Conservation (phyloP, 306 rosid genomes). For the Cucurbita ficifolia region DNA sequence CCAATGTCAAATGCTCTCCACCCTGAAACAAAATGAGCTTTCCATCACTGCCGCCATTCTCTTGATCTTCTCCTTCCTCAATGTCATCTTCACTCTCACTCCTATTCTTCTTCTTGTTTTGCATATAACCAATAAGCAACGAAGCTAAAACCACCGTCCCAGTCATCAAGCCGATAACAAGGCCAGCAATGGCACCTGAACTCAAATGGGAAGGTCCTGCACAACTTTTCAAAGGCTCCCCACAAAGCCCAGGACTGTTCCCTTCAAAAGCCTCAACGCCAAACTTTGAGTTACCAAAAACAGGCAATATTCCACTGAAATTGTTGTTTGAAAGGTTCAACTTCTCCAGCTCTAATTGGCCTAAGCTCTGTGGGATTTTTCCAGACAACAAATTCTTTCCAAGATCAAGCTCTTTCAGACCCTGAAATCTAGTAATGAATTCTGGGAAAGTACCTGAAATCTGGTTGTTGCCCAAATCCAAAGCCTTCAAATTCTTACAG, state of each 20-base stretch:
- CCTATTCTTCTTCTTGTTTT: conserved; percentile 63
- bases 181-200: conserved; percentile 90
- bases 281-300: conserved; percentile 43
- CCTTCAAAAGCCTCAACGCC: conserved; percentile 72
- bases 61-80: conserved; percentile 65
- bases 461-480: conserved; percentile 65
- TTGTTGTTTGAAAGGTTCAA: conserved; percentile 81
- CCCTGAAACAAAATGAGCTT: conserved; percentile 85
- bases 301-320: conserved; percentile 72
- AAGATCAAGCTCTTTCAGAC: conserved; percentile 61
- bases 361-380: conserved; percentile 37
- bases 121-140: conserved; percentile 67
- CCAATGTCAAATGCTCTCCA: conserved; percentile 83
- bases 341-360: conserved; percentile 47
- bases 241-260: conserved; percentile 70
- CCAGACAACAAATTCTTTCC: conserved; percentile 55
- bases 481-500: conserved; percentile 41
- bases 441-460: conserved; percentile 73
- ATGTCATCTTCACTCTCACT: conserved; percentile 73
- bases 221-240: conserved; percentile 68
- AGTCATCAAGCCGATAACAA: conserved; percentile 79
- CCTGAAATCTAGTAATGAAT: conserved; percentile 44
- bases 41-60: conserved; percentile 38
- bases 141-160: conserved; percentile 88
- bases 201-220: conserved; percentile 40